phyloP scores from a whole-genome alignment of 2,329 filamentous ascomycete species.

The Herpotrichia juniperi region DNA sequence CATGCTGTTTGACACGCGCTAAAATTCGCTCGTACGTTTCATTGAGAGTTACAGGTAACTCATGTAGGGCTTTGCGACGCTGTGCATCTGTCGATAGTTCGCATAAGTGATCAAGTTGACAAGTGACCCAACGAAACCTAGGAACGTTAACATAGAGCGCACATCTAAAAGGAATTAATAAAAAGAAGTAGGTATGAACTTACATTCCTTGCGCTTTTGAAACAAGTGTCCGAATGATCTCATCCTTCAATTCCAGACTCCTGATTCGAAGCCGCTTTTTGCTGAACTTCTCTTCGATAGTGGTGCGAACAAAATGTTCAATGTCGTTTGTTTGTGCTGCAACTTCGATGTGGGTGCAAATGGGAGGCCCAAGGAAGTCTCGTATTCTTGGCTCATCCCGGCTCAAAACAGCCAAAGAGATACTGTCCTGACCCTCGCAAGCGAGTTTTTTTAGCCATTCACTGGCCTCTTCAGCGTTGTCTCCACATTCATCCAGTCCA shows the following conservation, averaged over 20 bases:
- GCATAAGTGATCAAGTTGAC: conserved; percentile 37
- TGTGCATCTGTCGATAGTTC: conserved; percentile 25
- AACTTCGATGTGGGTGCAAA: conserved; percentile 7
- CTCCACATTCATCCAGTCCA: conserved; percentile 31
- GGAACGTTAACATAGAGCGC: no score
- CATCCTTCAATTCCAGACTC: conserved; percentile 7
- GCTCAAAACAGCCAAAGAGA: conserved; percentile 10
- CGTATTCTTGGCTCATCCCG: conserved; percentile 11
- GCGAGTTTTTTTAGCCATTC: conserved; percentile 4
- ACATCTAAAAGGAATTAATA: not conserved
- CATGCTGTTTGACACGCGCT: conserved; percentile 13
- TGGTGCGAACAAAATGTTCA: conserved; percentile 9
- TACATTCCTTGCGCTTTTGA: conserved; percentile 25
- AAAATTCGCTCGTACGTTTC: conserved; percentile 34
- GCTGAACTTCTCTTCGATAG: conserved; percentile 10
- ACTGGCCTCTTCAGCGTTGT: conserved; percentile 8
- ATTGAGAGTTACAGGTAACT: conserved; percentile 25
- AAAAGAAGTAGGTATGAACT: not conserved
- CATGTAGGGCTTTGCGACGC: conserved; percentile 24
- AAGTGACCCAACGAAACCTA: conserved; percentile 36
- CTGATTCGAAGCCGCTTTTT: conserved; percentile 7
- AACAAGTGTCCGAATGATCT: conserved; percentile 9
- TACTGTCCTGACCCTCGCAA: not conserved
- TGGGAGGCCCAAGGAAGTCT: not conserved
- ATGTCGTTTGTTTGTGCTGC: conserved; percentile 12